Percentiles rank a stretch among this genome's conserved stretches.
Evolutionary conservation across 169 alveolate species (phyloP).

Genomic region (Eimeria falciformis): DNA sequence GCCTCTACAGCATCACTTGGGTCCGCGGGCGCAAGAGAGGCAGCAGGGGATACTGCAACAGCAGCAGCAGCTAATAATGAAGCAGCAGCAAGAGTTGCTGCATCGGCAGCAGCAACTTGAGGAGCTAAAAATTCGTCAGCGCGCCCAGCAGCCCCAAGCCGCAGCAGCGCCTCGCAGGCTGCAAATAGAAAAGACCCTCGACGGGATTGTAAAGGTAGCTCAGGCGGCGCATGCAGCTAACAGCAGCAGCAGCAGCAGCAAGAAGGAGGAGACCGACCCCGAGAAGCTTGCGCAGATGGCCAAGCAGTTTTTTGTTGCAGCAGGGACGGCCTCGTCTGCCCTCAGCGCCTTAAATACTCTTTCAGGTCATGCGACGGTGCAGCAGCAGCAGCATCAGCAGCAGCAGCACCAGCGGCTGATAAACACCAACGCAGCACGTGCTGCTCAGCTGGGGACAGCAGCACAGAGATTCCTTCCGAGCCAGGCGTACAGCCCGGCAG

Average conservation of each 20-base stretch:
- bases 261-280: neutral
- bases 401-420: conserved; percentile 23
- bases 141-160: neutral
- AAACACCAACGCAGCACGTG: neutral
- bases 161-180: neutral
- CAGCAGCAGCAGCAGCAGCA: conserved; percentile 40
- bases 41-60: neutral
- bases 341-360: neutral
- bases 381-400: conserved; percentile 15
- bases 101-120: neutral
- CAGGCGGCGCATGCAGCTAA: neutral
- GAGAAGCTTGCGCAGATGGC: conserved; percentile 21
- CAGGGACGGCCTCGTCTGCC: neutral
- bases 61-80: neutral
- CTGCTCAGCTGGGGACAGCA: neutral
- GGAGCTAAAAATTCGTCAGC: neutral
- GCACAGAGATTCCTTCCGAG: neutral
- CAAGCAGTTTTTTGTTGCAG: neutral
- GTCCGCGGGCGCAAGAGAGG: neutral
- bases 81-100: conserved; percentile 34
- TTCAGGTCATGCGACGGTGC: neutral
- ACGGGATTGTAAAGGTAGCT: neutral
- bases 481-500: neutral
- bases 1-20: neutral
- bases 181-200: neutral